These are phyloP conservation scores for Leonotis leonurus DNA, from an alignment of 257 asterid genomes.

Conservation along the genomic window DNA sequence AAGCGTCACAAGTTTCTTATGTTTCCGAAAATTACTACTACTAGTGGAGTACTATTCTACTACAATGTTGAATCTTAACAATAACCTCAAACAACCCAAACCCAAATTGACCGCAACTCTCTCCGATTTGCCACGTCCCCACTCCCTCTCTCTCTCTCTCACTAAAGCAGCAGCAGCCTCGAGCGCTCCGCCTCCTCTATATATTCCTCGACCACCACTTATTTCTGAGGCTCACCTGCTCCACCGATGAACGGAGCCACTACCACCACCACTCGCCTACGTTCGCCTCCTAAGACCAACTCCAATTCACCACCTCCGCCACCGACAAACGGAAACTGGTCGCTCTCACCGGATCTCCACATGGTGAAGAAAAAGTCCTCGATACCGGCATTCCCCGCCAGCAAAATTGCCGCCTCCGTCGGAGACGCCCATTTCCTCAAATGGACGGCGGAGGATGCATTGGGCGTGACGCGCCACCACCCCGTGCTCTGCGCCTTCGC, in stretches of 20 bases:
- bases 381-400: not conserved
- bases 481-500: constrained; percentile 57
- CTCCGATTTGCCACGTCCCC: too few relatives aligned
- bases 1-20: too few relatives aligned
- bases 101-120: too few relatives aligned
- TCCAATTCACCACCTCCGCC: not conserved
- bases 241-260: constrained; percentile 42
- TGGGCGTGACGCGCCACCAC: constrained; percentile 37
- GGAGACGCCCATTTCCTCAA: constrained; percentile 30
- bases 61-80: too few relatives aligned
- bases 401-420: not conserved
- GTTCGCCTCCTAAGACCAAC: constrained; percentile 17
- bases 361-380: constrained; percentile 19
- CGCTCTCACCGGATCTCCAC: constrained; percentile 1
- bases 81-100: too few relatives aligned
- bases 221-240: not conserved
- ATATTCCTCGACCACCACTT: constrained; percentile 13
- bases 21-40: too few relatives aligned
- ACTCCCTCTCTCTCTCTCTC: too few relatives aligned
- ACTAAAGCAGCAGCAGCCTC: too few relatives aligned
- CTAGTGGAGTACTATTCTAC: too few relatives aligned
- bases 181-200: constrained; percentile 22
- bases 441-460: constrained; percentile 42
- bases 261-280: constrained; percentile 28
- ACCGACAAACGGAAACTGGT: constrained; percentile 10